Base-by-base conservation (phyloP, 2,329 filamentous ascomycete genomes). In the Aspergillus aculeatinus region DNA sequence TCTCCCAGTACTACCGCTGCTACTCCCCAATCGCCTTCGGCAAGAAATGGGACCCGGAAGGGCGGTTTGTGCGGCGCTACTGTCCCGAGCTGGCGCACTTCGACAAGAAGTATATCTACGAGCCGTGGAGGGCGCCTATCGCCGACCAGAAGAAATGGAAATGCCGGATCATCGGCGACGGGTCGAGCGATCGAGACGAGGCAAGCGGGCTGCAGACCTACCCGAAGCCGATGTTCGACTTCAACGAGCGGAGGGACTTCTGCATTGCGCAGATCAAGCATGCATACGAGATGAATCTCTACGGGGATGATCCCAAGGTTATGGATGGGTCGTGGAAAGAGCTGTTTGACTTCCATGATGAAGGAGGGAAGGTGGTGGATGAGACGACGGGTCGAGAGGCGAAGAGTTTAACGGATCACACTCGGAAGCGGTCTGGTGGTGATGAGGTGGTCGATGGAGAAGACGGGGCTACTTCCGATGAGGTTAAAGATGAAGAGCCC, bases 151-250 rank as follows among this genome's bases (percentile, higher is more conserved):
- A 85, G 71, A 86, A 82, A 68, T 90, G 89, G 59, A 84, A 86
- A 0, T 88, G 90, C 55, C 70, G 84, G 19, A 77, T 90, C 56
- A 83, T 79, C 50, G 86, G 85, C 0, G 81, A 87, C 63, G 82
- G 82, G 2, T 70, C 80, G 14, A 21, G 9, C 5, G 16, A 35
- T 29, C 71, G 68, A 6, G 75, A 76, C 21, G 66, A 72, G 35
- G 76, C 80, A 3, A 76, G 80, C 25, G 80, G 79, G 0, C 76
- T 81, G 21, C 73, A 69, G 39, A 61, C 76, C 0, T 93, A 92
- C 71, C 89, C 89, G 1, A 88, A 88, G 70, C 88, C 89, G 1
- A 92, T 92, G 84, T 90, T 93, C 70, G 89, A 92, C 74, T 93
- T 92, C 69, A 72, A 78, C 19, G 81, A 85, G 70, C 78, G 87